Conservation (phyloP, 805 yeast genomes). For the Kodamaea leandrae region DNA sequence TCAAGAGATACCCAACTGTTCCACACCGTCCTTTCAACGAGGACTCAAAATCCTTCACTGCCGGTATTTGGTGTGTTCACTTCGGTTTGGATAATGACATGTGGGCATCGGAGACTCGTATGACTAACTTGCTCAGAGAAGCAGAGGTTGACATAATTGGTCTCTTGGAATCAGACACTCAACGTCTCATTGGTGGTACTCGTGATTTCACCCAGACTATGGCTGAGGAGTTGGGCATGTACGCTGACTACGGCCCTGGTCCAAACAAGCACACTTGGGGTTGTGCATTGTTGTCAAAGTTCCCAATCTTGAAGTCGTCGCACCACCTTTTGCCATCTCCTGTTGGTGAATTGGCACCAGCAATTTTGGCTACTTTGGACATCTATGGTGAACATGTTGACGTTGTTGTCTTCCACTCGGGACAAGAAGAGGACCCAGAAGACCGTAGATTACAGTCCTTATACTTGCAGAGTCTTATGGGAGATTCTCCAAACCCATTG, state of each 20-base stretch:
- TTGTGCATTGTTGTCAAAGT: slow-evolving; percentile 83
- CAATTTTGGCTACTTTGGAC: slow-evolving; percentile 92
- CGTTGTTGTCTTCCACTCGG: slow-evolving; percentile 95
- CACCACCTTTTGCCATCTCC: slow-evolving; percentile 95
- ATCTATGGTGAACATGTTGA: slow-evolving; percentile 86
- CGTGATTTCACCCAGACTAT: slow-evolving; percentile 88
- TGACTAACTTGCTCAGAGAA: slow-evolving; percentile 78
- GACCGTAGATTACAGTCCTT: slow-evolving; percentile 86
- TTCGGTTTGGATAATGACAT: slow-evolving; percentile 95
- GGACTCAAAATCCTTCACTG: slow-evolving; percentile 70
- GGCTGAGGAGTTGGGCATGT: slow-evolving; percentile 92
- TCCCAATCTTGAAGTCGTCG: slow-evolving; percentile 86
- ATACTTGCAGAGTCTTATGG: slow-evolving; percentile 77
- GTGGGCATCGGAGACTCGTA: slow-evolving; percentile 95
- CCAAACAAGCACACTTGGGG: slow-evolving; percentile 99
- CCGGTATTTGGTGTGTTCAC: slow-evolving; percentile 98
- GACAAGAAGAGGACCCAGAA: slow-evolving; percentile 96
- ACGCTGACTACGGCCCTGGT: slow-evolving; percentile 96
- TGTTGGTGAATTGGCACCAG: slow-evolving; percentile 97
- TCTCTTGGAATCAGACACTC: slow-evolving; percentile 87
- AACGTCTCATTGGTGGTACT: slow-evolving; percentile 91
- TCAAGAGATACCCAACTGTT: slow-evolving; percentile 57
- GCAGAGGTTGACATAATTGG: slow-evolving; percentile 92
- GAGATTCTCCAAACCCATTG: slow-evolving; percentile 75
- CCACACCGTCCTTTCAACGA: slow-evolving; percentile 55